Conservation (phyloP, 139 green algal genomes). For the Astrephomene gubernaculifera region DNA sequence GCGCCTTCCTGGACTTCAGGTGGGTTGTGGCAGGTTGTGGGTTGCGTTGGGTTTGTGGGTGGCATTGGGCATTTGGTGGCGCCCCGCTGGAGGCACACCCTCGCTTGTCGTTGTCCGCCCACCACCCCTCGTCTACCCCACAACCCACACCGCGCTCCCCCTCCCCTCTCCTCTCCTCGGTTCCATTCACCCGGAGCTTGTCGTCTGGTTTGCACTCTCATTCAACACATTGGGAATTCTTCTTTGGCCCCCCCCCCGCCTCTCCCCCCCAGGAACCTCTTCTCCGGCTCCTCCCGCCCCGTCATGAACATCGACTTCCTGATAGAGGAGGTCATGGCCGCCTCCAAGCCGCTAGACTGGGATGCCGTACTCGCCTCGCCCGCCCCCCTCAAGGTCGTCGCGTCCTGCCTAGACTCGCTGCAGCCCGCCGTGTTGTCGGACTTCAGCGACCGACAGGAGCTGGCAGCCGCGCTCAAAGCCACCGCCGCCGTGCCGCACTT, state of each 20-base stretch:
- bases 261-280: constrained; percentile 24
- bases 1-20: constrained; percentile 77
- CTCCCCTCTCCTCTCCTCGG: too few relatives aligned
- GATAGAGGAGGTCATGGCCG: constrained; percentile 81
- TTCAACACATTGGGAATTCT: not conserved
- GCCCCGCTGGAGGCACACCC: too few relatives aligned
- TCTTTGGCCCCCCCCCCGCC: not conserved
- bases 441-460: constrained; percentile 70
- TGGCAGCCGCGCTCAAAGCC: constrained; percentile 80
- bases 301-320: constrained; percentile 88
- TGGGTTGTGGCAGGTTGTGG: too few relatives aligned
- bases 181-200: too few relatives aligned
- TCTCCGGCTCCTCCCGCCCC: constrained; percentile 25
- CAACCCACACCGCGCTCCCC: too few relatives aligned
- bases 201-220: too few relatives aligned
- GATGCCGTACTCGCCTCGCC: constrained; percentile 66
- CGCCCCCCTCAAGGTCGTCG: constrained; percentile 84
- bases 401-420: constrained; percentile 77
- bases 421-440: constrained; percentile 70
- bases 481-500: constrained; percentile 86
- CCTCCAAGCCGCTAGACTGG: constrained; percentile 78
- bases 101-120: too few relatives aligned
- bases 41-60: too few relatives aligned
- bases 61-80: too few relatives aligned
- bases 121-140: too few relatives aligned